A percentile compares a stretch with the other conserved stretches of the same genome.
These are phyloP conservation scores for Sugiyamaella mastotermitis DNA, from an alignment of 805 yeast genomes.

Conservation along the genomic window DNA sequence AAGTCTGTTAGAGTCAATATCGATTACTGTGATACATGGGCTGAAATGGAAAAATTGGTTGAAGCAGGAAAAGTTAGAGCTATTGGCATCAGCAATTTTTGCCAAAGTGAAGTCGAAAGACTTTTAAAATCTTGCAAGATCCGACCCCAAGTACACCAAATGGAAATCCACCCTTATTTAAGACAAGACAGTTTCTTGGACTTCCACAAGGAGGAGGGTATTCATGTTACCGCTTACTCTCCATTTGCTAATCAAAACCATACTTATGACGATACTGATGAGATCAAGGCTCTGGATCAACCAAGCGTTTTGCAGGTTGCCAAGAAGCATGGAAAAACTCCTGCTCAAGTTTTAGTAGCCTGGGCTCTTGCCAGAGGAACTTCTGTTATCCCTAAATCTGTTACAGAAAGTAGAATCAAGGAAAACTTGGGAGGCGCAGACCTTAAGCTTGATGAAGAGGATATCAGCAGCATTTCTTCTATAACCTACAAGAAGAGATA, in stretches of 20 bases:
- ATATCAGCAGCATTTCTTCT: too few relatives aligned
- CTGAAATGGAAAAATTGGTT: conserved; percentile 64
- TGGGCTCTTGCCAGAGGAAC: conserved; percentile 75
- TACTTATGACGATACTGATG: too few relatives aligned
- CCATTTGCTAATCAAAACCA: conserved; percentile 54
- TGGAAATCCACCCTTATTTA: conserved; percentile 68
- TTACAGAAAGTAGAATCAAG: conserved; percentile 53
- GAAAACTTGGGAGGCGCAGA: conserved; percentile 55
- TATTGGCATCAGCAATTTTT: conserved; percentile 76
- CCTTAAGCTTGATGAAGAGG: conserved; percentile 43
- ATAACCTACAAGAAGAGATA: too few relatives aligned
- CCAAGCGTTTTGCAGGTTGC: conserved; percentile 55
- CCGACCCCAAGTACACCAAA: conserved; percentile 67
- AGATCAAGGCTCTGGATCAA: conserved; percentile 51
- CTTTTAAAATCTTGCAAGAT: conserved; percentile 42
- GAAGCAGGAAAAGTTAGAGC: conserved; percentile 62
- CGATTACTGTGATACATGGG: conserved; percentile 70
- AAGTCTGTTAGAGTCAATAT: conserved; percentile 1
- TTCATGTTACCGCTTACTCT: conserved; percentile 66
- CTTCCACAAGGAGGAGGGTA: conserved; percentile 50
- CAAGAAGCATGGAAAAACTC: conserved; percentile 45
- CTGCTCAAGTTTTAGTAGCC: conserved; percentile 65
- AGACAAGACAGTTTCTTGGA: conserved; percentile 55
- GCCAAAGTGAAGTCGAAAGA: conserved; percentile 38
- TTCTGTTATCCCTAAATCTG: conserved; percentile 73